phyloP scores from a whole-genome alignment of 768 basidiomycete species.

The Tylopilus cervinicoccineus region DNA sequence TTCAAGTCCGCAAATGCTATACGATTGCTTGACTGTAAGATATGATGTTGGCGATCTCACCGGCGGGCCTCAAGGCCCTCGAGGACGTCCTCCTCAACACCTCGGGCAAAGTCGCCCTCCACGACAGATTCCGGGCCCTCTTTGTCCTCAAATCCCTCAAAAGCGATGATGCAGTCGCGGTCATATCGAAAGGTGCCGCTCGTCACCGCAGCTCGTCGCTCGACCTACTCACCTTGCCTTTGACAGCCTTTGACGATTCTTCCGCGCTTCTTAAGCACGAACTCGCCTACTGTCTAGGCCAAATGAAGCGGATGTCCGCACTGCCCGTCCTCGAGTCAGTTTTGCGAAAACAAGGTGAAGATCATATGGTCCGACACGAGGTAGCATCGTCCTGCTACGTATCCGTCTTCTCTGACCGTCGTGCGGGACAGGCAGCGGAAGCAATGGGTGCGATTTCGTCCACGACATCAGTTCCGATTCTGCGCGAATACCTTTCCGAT shows the following conservation, averaged over 20 bases:
- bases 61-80: constrained; percentile 61
- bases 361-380: constrained; percentile 98
- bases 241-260: constrained; percentile 74
- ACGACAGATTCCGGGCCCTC: constrained; percentile 84
- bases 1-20: constrained; percentile 54
- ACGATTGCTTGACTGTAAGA: constrained; percentile 15
- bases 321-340: constrained; percentile 77
- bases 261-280: constrained; percentile 96
- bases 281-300: constrained; percentile 94
- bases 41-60: constrained; percentile 34
- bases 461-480: constrained; percentile 56
- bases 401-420: constrained; percentile 8
- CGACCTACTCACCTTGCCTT: neutral
- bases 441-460: constrained; percentile 94
- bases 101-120: constrained; percentile 68
- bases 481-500: constrained; percentile 71
- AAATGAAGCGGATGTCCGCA: constrained; percentile 72
- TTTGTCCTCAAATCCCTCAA: constrained; percentile 89
- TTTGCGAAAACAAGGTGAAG: constrained; percentile 63
- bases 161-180: constrained; percentile 70
- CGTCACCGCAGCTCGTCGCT: neutral
- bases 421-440: constrained; percentile 77
- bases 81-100: constrained; percentile 76
- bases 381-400: constrained; percentile 36
- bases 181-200: constrained; percentile 76